phyloP scores from a whole-genome alignment of 805 yeast species.

The Teunomyces barrocoloradensis region DNA sequence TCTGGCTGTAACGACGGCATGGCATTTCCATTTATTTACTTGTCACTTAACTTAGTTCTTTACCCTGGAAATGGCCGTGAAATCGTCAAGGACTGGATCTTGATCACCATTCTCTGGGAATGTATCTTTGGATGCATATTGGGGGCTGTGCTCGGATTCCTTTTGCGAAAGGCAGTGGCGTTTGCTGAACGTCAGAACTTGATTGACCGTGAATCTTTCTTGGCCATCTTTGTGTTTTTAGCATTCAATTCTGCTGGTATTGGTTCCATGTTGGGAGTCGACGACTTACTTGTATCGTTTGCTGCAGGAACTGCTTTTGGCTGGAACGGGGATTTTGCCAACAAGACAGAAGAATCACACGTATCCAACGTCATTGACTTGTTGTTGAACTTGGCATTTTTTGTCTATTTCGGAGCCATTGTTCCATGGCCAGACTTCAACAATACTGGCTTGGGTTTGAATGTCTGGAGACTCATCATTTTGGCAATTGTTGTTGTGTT shows the following conservation, averaged over 20 bases:
- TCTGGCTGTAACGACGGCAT: conserved; percentile 93
- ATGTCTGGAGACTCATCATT: conserved; percentile 76
- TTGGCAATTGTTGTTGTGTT: conserved; percentile 72
- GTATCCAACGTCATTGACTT: conserved; percentile 89
- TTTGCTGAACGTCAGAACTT: conserved; percentile 67
- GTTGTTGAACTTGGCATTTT: conserved; percentile 77
- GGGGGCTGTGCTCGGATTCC: conserved; percentile 71
- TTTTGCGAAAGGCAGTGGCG: conserved; percentile 66
- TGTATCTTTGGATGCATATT: conserved; percentile 75
- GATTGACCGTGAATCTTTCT: conserved; percentile 85
- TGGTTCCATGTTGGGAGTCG: conserved; percentile 84
- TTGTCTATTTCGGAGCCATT: conserved; percentile 87
- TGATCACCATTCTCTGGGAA: conserved; percentile 74
- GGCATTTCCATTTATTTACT: conserved; percentile 86
- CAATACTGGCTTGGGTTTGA: conserved; percentile 54
- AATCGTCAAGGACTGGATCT: conserved; percentile 78
- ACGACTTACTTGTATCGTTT: conserved; percentile 83
- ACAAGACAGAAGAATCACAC: conserved; percentile 78
- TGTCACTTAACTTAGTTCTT: conserved; percentile 67
- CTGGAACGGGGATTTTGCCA: conserved; percentile 90
- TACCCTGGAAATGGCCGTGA: conserved; percentile 62
- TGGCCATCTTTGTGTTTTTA: conserved; percentile 78
- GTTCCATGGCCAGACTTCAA: conserved; percentile 86
- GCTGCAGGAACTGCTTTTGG: conserved; percentile 93
- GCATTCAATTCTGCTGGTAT: conserved; percentile 86